Conservation (phyloP, 331 rosid species). For the Stylosanthes scabra region DNA sequence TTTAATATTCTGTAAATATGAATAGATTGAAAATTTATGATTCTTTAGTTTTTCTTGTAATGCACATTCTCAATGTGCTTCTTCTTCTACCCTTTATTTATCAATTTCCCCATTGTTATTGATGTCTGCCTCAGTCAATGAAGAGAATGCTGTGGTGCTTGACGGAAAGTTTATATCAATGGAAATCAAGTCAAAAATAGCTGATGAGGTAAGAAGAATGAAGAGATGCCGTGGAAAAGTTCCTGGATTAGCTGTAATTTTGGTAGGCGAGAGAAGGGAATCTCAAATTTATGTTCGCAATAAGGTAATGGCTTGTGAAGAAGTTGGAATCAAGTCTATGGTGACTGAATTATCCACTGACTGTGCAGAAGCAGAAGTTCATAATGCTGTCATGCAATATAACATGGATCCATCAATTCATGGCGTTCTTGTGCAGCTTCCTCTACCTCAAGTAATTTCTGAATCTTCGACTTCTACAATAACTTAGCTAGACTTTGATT, state of each 20-base stretch:
- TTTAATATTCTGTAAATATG: no score
- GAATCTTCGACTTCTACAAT: constrained; percentile 14
- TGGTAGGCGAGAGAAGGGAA: constrained; percentile 70
- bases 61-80: neutral
- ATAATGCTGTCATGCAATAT: constrained; percentile 48
- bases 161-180: constrained; percentile 58
- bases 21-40: neutral
- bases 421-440: constrained; percentile 78
- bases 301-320: constrained; percentile 65
- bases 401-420: constrained; percentile 69
- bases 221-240: constrained; percentile 51
- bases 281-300: constrained; percentile 56
- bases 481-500: constrained; percentile 19
- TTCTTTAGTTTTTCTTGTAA: neutral
- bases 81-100: constrained; percentile 28
- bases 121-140: constrained; percentile 45
- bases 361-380: constrained; percentile 56
- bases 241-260: constrained; percentile 71
- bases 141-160: constrained; percentile 44
- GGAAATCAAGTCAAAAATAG: constrained; percentile 56
- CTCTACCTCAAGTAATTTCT: constrained; percentile 70
- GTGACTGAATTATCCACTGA: constrained; percentile 55
- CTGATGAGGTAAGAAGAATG: constrained; percentile 57
- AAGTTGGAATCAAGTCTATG: constrained; percentile 64
- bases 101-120: constrained; percentile 17